Percentiles rank a stretch among this genome's conserved stretches.
Evolutionary conservation across 345 rosid species (phyloP).

Genomic region (Reutealis trisperma): DNA sequence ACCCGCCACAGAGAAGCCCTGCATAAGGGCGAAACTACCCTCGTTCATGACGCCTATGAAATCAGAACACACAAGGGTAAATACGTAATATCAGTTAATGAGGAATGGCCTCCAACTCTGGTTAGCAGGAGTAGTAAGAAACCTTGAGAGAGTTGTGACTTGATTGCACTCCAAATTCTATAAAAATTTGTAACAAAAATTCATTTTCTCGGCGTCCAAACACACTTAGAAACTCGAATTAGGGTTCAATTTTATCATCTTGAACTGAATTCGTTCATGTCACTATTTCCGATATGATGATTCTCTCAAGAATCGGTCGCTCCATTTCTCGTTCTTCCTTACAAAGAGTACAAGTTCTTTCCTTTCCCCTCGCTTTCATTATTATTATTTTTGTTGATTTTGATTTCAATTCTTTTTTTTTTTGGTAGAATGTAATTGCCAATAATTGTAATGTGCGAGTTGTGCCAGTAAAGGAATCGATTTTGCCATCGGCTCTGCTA

Average conservation of each 20-base stretch:
- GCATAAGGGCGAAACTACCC: neutral
- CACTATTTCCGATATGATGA: slow-evolving; percentile 19
- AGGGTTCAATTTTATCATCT: neutral
- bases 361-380: neutral
- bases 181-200: no score
- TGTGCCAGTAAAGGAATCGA: slow-evolving; percentile 8
- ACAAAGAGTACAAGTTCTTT: slow-evolving; percentile 10
- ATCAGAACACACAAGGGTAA: neutral
- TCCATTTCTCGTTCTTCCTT: slow-evolving; percentile 26
- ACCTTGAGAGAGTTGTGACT: no score
- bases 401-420: neutral
- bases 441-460: slow-evolving; percentile 17
- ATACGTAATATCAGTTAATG: no score
- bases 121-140: no score
- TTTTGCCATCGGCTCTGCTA: neutral
- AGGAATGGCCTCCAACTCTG: neutral
- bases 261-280: neutral
- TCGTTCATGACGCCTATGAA: accelerated
- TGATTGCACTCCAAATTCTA: neutral
- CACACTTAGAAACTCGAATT: neutral
- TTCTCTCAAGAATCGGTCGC: slow-evolving; percentile 35
- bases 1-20: neutral
- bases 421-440: slow-evolving; percentile 25
- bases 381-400: neutral
- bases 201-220: slow-evolving; percentile 14